Base-by-base conservation (phyloP, 805 yeast species). In the Candida sithepensis region DNA sequence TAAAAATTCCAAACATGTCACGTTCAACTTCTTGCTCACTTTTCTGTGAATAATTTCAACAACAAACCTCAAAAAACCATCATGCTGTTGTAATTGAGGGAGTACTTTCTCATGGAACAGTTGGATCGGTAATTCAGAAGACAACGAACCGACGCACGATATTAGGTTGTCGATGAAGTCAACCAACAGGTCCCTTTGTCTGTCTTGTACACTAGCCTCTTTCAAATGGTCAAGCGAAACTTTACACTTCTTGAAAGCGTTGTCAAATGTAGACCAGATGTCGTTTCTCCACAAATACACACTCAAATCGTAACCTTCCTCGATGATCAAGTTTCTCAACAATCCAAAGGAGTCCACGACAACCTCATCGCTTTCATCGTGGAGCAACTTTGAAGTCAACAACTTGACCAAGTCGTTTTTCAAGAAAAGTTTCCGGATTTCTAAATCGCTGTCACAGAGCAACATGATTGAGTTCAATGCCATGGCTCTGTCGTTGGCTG, bases 251-350 rank as follows among this genome's bases (percentile, higher is more conserved):
- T 63, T 62, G 39, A 88, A 67, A 2, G 82, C 77, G 4, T 63
- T 53, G 41, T 74, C 77, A 37, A 89, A 73, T 23, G 77, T 67
- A 0, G 77, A 71, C 86, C 96, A 84, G 38, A 92, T 80, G 51
- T 85, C 81, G 16, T 81, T 80, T 61, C 97, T 78, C 87, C 95
- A 85, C 45, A 87, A 64, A 63, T 78, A 80, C 19, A 79, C 77
- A 23, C 89, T 81, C 33, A 88, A 77, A 53, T 88, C 96, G 56
- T 88, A 84, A 19, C 97, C 97, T 66, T 90, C 96, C 60, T 88
- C 96, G 45, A 88, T 73, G 2, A 85, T 84, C 47, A 92, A 61
- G 60, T 86, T 89, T 62, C 96, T 77, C 52, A 94, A 68, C 21
- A 92, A 70, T 1, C 96, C 97, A 56, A 81, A 84, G 1, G 92